Base-by-base conservation (phyloP, 108 stramenopile genomes). In the Pseudonitzschia multistriata region DNA sequence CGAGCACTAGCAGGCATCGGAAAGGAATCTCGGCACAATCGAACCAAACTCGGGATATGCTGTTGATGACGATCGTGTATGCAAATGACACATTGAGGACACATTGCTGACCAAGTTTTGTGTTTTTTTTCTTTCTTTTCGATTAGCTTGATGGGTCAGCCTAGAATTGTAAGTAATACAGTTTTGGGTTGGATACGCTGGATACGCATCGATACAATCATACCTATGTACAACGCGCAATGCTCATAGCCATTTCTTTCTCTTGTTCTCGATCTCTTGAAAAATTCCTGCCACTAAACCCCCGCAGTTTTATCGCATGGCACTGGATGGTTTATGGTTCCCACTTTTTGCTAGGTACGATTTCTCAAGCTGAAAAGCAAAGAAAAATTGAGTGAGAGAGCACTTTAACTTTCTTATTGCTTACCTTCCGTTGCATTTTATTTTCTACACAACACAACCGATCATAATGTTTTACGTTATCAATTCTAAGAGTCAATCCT, bases 311-410 rank as follows among this genome's bases (percentile, higher is more conserved):
- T 88, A 76, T 62, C 86, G 91, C 37, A 82, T 96, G 88, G 84
- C 92, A 35, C 76, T 77, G 21, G 96, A 97, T 72, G 96, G 96
- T 31, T 84, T 97, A 6, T 72, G 94, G 55, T 93, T 95, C 29
- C 49, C 54, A 39, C 57, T 88, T 25, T 94, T 97, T 79, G 81
- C 83, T 0, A 72, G 85, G 50, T 52, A 52, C 50, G 50, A 22
- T 52, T 52, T 42, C 13, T n/a, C 11, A 49, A 49, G 7, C 4
- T 17, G 49, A 49, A 3, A 21, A 17, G 3, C 13, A 17, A 49
- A 4, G 50, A 52, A 52, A 19, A 24, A 52, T 24, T 1, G 25
- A 3, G 8, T 24, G 22, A 52, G 17, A 45, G 17, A 45, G n/a
- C 17, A 10, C 42, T 17, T 13, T 45, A 8, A 17, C 42, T 45